Conservation (phyloP, 228 moss, liverwort and hornwort genomes). For the Sphagnum fallax region DNA sequence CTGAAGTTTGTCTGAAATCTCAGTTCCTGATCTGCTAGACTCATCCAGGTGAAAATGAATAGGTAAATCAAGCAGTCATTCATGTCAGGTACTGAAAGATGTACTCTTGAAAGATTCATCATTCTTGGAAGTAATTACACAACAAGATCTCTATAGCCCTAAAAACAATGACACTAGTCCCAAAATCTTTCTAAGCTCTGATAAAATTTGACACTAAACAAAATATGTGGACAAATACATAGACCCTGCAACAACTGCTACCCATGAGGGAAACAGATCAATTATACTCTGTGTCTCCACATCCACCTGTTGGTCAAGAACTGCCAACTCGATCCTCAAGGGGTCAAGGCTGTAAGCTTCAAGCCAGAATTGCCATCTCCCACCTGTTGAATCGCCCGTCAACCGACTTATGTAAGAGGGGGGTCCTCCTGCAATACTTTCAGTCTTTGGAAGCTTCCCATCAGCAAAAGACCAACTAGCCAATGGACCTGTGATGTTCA, state of each 20-base stretch:
- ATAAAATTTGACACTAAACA: constrained; percentile 14
- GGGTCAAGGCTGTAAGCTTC: constrained; percentile 59
- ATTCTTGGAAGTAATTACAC: too few relatives aligned
- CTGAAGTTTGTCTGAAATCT: too few relatives aligned
- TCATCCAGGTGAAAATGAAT: too few relatives aligned
- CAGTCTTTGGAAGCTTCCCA: constrained; percentile 60
- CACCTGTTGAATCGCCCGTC: constrained; percentile 48
- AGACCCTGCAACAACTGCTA: constrained; percentile 70
- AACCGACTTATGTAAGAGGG: constrained; percentile 83
- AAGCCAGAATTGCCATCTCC: constrained; percentile 80
- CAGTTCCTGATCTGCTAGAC: too few relatives aligned
- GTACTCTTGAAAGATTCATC: too few relatives aligned
- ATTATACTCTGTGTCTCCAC: constrained; percentile 43
- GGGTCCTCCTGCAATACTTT: constrained; percentile 37
- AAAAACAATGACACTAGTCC: too few relatives aligned
- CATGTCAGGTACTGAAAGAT: too few relatives aligned
- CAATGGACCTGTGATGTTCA: constrained; percentile 83
- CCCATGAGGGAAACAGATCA: constrained; percentile 75
- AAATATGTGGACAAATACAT: constrained; percentile 74
- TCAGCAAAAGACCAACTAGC: constrained; percentile 84
- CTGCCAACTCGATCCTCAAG: constrained; percentile 65
- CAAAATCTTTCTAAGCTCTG: too few relatives aligned
- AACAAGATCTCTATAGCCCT: too few relatives aligned
- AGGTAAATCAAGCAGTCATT: too few relatives aligned
- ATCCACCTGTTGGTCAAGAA: constrained; percentile 74